phyloP scores from a whole-genome alignment of 176 grass and related monocot genomes.

The Tuctoria greenei region DNA sequence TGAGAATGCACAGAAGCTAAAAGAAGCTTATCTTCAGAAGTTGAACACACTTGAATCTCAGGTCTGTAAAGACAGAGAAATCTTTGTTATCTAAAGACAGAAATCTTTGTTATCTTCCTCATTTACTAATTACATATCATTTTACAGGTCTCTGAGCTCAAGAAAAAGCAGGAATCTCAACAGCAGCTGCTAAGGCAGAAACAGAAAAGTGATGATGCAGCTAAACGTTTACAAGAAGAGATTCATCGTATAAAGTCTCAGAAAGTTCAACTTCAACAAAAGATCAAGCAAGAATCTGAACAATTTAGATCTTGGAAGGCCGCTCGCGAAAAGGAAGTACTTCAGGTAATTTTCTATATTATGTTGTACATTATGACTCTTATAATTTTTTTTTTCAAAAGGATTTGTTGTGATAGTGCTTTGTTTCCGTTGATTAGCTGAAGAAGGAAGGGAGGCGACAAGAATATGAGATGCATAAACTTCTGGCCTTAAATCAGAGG shows the following conservation, averaged over 20 bases:
- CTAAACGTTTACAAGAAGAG: slow-evolving; percentile 73
- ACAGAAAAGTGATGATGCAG: slow-evolving; percentile 84
- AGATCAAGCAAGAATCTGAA: slow-evolving; percentile 93
- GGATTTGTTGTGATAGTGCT: not conserved
- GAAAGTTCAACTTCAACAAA: slow-evolving; percentile 97
- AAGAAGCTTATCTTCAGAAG: slow-evolving; percentile 84
- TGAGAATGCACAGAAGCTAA: slow-evolving; percentile 68
- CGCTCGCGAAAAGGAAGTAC: slow-evolving; percentile 91
- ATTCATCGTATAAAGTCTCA: slow-evolving; percentile 93
- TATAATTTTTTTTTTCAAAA: not conserved
- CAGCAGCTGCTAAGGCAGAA: slow-evolving; percentile 80
- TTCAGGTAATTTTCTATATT: slow-evolving; percentile 57
- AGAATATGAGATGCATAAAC: slow-evolving; percentile 99
- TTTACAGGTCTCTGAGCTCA: slow-evolving; percentile 75
- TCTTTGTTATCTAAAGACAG: slow-evolving; percentile 10
- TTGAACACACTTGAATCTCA: slow-evolving; percentile 82
- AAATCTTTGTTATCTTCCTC: slow-evolving; percentile 10
- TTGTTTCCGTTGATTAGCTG: slow-evolving; percentile 55
- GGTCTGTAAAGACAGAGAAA: slow-evolving; percentile 45
- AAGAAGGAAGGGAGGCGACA: slow-evolving; percentile 93
- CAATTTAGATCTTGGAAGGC: slow-evolving; percentile 91
- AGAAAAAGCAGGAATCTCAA: slow-evolving; percentile 89
- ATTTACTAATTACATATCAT: slow-evolving; percentile 14
- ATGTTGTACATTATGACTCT: slow-evolving; percentile 15
- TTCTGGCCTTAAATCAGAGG: slow-evolving; percentile 85